Percentiles rank a stretch among this genome's conserved stretches.
These are phyloP conservation scores for Stygiomarasmius scandens DNA, from an alignment of 1,284 basidiomycete genomes.

Conservation along the genomic window DNA sequence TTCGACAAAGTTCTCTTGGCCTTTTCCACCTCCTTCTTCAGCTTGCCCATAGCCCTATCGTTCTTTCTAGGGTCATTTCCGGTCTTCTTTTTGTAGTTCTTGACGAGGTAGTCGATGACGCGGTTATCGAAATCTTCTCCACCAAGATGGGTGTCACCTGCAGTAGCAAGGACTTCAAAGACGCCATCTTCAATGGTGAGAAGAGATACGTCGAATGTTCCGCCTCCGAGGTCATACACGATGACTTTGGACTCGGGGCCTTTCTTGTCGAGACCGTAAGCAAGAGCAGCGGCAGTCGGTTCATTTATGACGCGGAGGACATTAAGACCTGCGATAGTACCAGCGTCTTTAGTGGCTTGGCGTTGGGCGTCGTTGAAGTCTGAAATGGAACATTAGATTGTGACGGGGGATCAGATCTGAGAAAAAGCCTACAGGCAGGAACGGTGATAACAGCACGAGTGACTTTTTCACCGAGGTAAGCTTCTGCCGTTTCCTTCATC, in stretches of 20 bases:
- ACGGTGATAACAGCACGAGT: slow-evolving; percentile 93
- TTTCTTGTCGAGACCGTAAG: slow-evolving; percentile 93
- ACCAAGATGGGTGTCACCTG: slow-evolving; percentile 98
- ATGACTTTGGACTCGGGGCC: slow-evolving; percentile 88
- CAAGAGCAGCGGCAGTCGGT: slow-evolving; percentile 93
- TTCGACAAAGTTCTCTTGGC: slow-evolving; percentile 76
- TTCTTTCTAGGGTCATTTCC: slow-evolving; percentile 72
- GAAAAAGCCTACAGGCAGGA: slow-evolving; percentile 60
- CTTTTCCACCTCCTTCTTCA: slow-evolving; percentile 83
- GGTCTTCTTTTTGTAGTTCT: slow-evolving; percentile 75
- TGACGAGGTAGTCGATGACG: slow-evolving; percentile 90
- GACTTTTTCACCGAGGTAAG: slow-evolving; percentile 87
- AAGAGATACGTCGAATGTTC: slow-evolving; percentile 99
- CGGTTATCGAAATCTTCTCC: slow-evolving; percentile 99
- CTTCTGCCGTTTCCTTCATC: slow-evolving; percentile 99
- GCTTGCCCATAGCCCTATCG: slow-evolving; percentile 68
- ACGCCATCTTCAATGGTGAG: slow-evolving; percentile 98
- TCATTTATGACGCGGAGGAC: slow-evolving; percentile 98
- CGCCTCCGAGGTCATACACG: slow-evolving; percentile 98
- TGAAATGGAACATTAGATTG: not conserved
- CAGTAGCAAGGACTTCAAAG: slow-evolving; percentile 99
- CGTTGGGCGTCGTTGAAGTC: slow-evolving; percentile 98
- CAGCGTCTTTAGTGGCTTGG: slow-evolving; percentile 95
- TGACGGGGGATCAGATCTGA: not conserved
- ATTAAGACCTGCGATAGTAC: slow-evolving; percentile 87